Evolutionary conservation across 2,329 filamentous ascomycete genomes (phyloP).

Genomic region (Akanthomyces uredinophilus): DNA sequence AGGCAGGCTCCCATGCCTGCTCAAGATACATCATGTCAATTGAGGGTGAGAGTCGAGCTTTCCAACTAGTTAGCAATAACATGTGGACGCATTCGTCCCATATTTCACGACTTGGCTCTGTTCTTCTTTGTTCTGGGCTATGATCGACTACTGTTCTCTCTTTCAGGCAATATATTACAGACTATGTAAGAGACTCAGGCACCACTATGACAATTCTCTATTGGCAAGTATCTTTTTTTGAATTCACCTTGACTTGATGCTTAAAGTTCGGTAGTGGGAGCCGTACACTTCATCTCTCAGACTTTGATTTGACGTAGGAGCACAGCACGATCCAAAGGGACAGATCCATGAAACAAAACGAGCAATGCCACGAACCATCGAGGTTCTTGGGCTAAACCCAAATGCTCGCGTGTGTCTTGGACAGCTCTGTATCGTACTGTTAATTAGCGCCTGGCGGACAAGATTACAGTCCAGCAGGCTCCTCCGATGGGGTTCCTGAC

Average conservation of each 20-base stretch:
- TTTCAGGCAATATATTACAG: too few relatives aligned
- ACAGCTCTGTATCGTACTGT: background rate
- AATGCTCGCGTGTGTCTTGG: background rate
- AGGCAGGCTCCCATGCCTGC: background rate
- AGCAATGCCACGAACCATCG: background rate
- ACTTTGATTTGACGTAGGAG: background rate
- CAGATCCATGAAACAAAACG: background rate
- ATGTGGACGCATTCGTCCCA: too few relatives aligned
- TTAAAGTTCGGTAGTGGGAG: too few relatives aligned
- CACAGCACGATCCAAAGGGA: background rate
- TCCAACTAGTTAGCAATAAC: too few relatives aligned
- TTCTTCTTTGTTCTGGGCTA: too few relatives aligned
- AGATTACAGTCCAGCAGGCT: background rate
- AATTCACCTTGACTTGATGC: too few relatives aligned
- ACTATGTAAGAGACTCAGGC: too few relatives aligned
- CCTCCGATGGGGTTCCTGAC: background rate
- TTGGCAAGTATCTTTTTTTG: too few relatives aligned
- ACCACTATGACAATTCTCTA: too few relatives aligned
- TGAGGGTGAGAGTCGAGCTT: background rate
- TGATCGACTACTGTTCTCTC: too few relatives aligned
- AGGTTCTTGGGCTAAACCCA: background rate
- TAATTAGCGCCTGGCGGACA: background rate
- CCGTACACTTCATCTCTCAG: background rate
- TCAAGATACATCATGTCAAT: background rate
- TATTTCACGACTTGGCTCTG: too few relatives aligned